A percentile compares a stretch with the other conserved stretches of the same genome.
These are phyloP conservation scores for Plectosphaerella plurivora DNA, from an alignment of 2,329 filamentous ascomycete genomes.

Conservation along the genomic window DNA sequence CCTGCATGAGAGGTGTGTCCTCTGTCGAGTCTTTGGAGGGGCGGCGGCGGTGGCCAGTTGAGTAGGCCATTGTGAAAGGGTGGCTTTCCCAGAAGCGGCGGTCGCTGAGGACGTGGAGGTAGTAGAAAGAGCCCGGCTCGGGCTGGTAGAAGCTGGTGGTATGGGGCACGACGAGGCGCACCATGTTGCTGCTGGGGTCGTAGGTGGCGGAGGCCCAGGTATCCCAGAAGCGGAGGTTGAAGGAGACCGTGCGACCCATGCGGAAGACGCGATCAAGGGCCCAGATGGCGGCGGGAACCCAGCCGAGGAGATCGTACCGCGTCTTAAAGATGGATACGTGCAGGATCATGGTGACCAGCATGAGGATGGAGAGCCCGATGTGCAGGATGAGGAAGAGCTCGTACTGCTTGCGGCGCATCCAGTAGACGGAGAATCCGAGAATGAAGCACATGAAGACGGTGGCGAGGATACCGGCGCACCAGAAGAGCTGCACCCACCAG, in stretches of 20 bases:
- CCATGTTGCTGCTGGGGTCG: conserved; percentile 32
- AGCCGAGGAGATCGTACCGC: conserved; percentile 44
- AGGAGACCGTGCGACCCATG: conserved; percentile 32
- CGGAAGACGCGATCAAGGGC: conserved; percentile 42
- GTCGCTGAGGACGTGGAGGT: conserved; percentile 35
- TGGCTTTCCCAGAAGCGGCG: conserved; percentile 43
- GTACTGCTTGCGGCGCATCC: conserved; percentile 47
- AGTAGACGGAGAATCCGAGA: conserved; percentile 43
- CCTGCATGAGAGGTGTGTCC: conserved; percentile 25
- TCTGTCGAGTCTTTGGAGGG: conserved; percentile 20
- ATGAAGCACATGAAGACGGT: conserved; percentile 40
- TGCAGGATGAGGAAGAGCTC: conserved; percentile 46
- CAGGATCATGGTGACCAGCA: conserved; percentile 47
- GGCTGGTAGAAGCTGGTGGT: conserved; percentile 25
- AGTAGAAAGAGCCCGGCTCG: conserved; percentile 38
- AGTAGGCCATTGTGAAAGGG: conserved; percentile 40
- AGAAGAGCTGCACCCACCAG: conserved; percentile 40
- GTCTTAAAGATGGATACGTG: conserved; percentile 49
- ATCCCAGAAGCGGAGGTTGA: conserved; percentile 32
- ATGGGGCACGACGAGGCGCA: conserved; percentile 33
- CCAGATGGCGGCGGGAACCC: conserved; percentile 46
- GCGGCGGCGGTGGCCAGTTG: conserved; percentile 2
- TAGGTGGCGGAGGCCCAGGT: conserved; percentile 28
- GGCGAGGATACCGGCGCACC: conserved; percentile 44
- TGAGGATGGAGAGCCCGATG: conserved; percentile 44